A percentile compares a stretch with the other conserved stretches of the same genome.
phyloP scores from a whole-genome alignment of 306 rosid genomes.

The Sesbania bispinosa region DNA sequence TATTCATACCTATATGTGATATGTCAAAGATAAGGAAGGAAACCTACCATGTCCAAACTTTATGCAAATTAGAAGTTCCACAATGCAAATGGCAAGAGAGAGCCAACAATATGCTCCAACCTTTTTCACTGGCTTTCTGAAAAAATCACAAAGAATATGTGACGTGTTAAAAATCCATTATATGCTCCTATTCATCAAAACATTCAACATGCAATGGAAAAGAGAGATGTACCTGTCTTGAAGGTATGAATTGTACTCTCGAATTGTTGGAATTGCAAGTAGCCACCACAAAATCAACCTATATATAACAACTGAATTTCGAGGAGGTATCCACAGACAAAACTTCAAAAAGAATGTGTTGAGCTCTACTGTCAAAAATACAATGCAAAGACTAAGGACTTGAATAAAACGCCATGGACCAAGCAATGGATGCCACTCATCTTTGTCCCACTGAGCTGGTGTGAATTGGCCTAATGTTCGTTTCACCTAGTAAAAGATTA shows the following conservation, averaged over 20 bases:
- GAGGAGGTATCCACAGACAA: slow-evolving; percentile 92
- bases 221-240: slow-evolving; percentile 77
- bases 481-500: slow-evolving; percentile 57
- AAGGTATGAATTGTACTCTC: slow-evolving; percentile 94
- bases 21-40: neutral
- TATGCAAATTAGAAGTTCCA: slow-evolving; percentile 95
- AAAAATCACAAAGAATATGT: slow-evolving; percentile 15
- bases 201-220: neutral
- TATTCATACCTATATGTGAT: neutral
- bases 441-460: slow-evolving; percentile 99
- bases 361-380: slow-evolving; percentile 93
- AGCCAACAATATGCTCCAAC: slow-evolving; percentile 99
- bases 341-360: slow-evolving; percentile 96
- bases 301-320: slow-evolving; percentile 85
- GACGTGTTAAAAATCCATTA: neutral
- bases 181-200: neutral
- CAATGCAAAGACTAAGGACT: slow-evolving; percentile 82
- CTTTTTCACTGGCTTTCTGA: slow-evolving; percentile 86
- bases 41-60: slow-evolving; percentile 87
- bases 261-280: slow-evolving; percentile 96
- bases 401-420: slow-evolving; percentile 99
- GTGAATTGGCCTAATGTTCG: slow-evolving; percentile 90
- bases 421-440: slow-evolving; percentile 96
- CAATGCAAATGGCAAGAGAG: slow-evolving; percentile 90
- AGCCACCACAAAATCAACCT: slow-evolving; percentile 97